Conservation (phyloP, 345 rosid species). For the Durio zibethinus region DNA sequence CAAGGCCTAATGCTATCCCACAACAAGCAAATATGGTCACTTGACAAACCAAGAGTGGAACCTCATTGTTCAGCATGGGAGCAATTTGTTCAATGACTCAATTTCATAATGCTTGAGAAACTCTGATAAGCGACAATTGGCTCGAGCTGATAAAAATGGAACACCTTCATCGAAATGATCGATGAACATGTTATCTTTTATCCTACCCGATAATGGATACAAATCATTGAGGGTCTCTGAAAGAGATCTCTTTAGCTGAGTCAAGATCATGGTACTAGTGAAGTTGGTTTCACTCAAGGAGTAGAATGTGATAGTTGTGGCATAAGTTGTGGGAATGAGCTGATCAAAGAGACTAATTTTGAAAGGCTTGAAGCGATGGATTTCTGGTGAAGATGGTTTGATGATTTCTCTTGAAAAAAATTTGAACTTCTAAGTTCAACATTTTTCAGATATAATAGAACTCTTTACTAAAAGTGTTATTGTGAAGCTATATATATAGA, state of each 20-base stretch:
- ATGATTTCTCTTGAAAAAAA: constrained; percentile 5
- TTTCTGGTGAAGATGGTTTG: constrained; percentile 7
- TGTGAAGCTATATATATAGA: background rate
- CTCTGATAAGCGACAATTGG: background rate
- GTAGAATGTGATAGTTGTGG: background rate
- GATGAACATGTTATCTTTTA: background rate
- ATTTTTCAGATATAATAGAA: background rate
- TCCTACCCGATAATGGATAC: background rate
- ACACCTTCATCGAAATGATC: background rate
- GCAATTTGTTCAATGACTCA: constrained; percentile 1
- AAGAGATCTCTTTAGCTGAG: background rate
- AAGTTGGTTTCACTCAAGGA: background rate
- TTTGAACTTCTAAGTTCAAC: background rate
- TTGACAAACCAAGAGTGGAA: background rate
- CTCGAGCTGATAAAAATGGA: background rate
- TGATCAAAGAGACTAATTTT: background rate
- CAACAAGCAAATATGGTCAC: background rate
- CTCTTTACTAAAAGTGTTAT: background rate
- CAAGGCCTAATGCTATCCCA: background rate
- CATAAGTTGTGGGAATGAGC: background rate
- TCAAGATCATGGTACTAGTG: background rate
- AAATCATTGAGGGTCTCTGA: background rate
- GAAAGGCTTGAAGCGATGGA: background rate
- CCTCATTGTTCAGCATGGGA: background rate
- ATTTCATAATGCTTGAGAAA: constrained; percentile 5